Evolutionary conservation across 805 yeast genomes (phyloP), one percentile per base, ranked within the genome.

Genomic region (Metschnikowia corniflorae): DNA sequence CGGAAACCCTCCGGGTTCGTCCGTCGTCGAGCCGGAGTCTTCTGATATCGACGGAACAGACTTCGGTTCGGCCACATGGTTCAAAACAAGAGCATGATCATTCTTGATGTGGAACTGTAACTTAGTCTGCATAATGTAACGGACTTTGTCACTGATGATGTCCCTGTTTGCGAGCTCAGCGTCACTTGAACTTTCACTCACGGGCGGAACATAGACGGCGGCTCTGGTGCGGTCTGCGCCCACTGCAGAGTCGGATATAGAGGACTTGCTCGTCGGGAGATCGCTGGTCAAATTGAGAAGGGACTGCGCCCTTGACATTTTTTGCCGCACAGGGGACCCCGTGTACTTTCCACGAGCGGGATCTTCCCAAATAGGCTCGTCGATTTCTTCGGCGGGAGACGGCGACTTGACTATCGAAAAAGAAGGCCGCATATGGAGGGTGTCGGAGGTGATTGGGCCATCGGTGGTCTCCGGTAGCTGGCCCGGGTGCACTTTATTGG

Each of bases 251-350:
- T 29, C 21, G 3, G 39, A 9, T 9, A 34, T 26, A 4, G 37
- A 34, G 7, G 30, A 41, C 18, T 53, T 53, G 16, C 48, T 46
- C 4, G 28, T 20, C 13, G 38, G 37, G 5, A 8, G 18, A 10
- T 34, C 44, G 14, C 30, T 30, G 18, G 27, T 47, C 7, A 54
- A 42, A 30, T 62, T 67, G 40, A 52, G 53, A 55, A 64, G 56
- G 7, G 70, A 63, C 35, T 63, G 69, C 1, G 67, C 58, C 19
- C 67, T 47, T 5, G 69, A 57, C 26, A 12, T 26, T n/a, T 40
- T 29, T 8, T 26, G 35, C 23, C 33, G 39, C 24, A 26, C 23
- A 4, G 47, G 40, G 14, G 44, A 38, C 4, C 29, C 16, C 6
- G 37, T 16, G 7, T 36, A 18, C 10, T 24, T 30, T 7, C 17